Percentiles rank a stretch among this genome's conserved stretches.
phyloP scores from a whole-genome alignment of 495 filamentous ascomycete species.

The Talaromyces wortmannii region DNA sequence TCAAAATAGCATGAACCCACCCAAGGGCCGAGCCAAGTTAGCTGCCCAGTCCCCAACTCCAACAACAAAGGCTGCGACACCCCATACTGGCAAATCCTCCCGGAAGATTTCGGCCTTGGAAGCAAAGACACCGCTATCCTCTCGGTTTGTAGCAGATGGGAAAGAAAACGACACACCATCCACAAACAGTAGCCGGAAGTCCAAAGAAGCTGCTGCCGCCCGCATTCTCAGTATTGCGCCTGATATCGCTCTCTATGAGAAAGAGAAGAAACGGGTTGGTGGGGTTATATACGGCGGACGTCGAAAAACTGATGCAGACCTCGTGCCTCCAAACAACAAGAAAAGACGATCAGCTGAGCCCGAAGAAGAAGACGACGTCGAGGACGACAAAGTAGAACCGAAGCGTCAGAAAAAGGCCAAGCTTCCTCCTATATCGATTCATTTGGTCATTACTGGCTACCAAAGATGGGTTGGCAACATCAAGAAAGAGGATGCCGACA shows the following conservation, averaged over 20 bases:
- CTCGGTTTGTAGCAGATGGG: conserved; percentile 38
- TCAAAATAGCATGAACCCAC: conserved; percentile 10
- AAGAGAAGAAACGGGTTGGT: conserved; percentile 86
- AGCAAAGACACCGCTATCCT: conserved; percentile 39
- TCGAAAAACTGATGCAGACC: conserved; percentile 44
- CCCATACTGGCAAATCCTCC: conserved; percentile 19
- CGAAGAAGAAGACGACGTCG: conserved; percentile 44
- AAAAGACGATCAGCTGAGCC: conserved; percentile 34
- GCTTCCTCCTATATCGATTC: conserved; percentile 52
- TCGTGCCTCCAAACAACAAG: conserved; percentile 24
- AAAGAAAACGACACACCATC: conserved; percentile 88
- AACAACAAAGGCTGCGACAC: conserved; percentile 15
- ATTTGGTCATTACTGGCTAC: conserved; percentile 72
- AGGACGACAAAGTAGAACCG: conserved; percentile 40
- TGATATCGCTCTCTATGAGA: conserved; percentile 86
- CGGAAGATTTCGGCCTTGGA: conserved; percentile 19
- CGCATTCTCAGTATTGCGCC: conserved; percentile 68
- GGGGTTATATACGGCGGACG: conserved; percentile 70
- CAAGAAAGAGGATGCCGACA: conserved; percentile 68
- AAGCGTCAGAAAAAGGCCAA: conserved; percentile 59
- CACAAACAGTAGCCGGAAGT: conserved; percentile 71
- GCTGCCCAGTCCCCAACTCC: conserved; percentile 7
- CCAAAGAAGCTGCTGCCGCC: conserved; percentile 74
- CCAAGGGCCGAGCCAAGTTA: conserved; percentile 10
- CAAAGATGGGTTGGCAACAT: conserved; percentile 65